Evolutionary conservation across 345 rosid species (phyloP).

Genomic region (thale cress (Arabidopsis thaliana)): DNA sequence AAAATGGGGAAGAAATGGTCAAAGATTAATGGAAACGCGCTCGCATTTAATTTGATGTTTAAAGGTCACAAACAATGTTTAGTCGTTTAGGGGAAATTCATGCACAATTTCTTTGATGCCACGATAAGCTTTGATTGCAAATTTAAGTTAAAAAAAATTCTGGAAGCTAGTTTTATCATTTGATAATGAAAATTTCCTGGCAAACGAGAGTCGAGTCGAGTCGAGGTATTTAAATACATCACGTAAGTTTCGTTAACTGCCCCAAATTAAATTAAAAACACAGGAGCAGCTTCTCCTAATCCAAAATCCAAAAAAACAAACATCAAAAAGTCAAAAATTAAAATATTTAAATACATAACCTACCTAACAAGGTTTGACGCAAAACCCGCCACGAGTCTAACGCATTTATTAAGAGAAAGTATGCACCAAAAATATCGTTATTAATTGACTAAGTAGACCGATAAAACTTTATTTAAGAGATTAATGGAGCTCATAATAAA

Average conservation of each 20-base stretch:
- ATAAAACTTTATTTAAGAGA: neutral
- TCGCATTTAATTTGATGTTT: slow-evolving; percentile 17
- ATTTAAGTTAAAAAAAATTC: neutral
- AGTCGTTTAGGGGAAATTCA: slow-evolving; percentile 17
- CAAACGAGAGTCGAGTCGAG: neutral
- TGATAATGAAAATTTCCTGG: neutral
- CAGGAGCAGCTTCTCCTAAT: slow-evolving; percentile 17
- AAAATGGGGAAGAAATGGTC: neutral
- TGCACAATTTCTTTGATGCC: neutral
- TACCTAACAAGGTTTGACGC: slow-evolving; percentile 44
- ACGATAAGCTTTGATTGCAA: neutral
- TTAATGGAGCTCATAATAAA: neutral
- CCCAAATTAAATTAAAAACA: neutral
- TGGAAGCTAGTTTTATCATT: neutral
- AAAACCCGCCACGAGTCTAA: slow-evolving; percentile 4
- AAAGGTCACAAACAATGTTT: slow-evolving; percentile 24
- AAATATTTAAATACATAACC: slow-evolving; percentile 1
- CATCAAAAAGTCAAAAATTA: slow-evolving; percentile 24
- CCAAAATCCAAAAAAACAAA: neutral
- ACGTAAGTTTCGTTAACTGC: neutral
- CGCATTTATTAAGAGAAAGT: neutral
- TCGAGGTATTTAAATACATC: neutral
- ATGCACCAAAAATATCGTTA: neutral
- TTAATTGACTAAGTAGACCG: slow-evolving; percentile 1
- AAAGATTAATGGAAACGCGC: slow-evolving; percentile 9